These are phyloP conservation scores for Sinapis alba DNA, from an alignment of 441 rosid genomes.

Conservation along the genomic window DNA sequence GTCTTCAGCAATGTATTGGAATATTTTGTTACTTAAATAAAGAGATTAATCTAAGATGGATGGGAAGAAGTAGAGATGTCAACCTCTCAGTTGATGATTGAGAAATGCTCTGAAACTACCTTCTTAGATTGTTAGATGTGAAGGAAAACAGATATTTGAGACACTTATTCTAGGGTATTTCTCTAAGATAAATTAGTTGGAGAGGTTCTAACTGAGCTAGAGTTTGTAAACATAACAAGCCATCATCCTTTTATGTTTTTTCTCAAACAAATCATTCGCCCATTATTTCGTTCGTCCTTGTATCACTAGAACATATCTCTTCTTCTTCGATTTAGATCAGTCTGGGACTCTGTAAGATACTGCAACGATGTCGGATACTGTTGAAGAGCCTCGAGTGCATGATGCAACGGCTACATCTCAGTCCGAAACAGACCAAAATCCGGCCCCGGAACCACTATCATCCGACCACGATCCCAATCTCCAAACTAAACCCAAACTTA, in stretches of 20 bases:
- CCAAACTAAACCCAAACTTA: no score
- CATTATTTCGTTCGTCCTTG: no score
- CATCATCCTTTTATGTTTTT: not conserved
- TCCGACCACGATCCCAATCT: conserved; percentile 37
- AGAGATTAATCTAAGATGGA: not conserved
- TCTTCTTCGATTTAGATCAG: conserved; percentile 23
- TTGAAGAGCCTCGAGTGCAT: conserved; percentile 50
- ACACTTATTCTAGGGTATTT: no score
- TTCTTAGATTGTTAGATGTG: no score
- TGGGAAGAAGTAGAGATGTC: not conserved
- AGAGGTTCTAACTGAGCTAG: not conserved
- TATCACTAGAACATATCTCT: conserved; percentile 28
- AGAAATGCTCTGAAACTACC: not conserved
- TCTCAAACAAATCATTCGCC: no score
- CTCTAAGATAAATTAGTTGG: not conserved
- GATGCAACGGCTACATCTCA: conserved; percentile 42
- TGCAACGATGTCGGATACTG: conserved; percentile 43
- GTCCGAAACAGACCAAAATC: conserved; percentile 22
- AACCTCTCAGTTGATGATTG: not conserved
- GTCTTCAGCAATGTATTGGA: not conserved
- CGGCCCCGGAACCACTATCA: conserved; percentile 31
- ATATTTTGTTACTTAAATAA: not conserved
- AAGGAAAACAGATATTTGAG: no score
- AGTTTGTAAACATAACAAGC: not conserved
- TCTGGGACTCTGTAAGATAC: no score